A percentile compares a stretch with the other conserved stretches of the same genome.
These are phyloP conservation scores for Aureobasidium sp. DNA, from an alignment of 2,329 filamentous ascomycete genomes.

Conservation along the genomic window DNA sequence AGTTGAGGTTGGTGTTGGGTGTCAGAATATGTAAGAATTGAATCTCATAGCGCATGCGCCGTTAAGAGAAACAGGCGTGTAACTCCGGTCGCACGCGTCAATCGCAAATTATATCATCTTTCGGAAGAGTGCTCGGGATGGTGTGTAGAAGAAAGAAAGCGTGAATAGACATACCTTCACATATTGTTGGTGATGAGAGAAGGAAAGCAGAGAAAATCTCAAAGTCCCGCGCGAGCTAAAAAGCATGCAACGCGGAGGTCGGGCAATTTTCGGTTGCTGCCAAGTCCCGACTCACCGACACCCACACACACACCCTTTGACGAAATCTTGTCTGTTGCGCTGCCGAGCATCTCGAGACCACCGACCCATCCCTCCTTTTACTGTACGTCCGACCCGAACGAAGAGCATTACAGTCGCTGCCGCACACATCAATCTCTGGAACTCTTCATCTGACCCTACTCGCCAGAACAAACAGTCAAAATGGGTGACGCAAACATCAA, in stretches of 20 bases:
- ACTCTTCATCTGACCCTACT: conserved; percentile 9
- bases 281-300: no score
- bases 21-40: conserved; percentile 98
- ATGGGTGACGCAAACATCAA: conserved; percentile 44
- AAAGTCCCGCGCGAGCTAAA: not conserved
- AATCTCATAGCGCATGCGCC: conserved; percentile 73
- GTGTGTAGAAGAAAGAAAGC: not conserved
- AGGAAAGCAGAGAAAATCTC: conserved; percentile 9
- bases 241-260: no score
- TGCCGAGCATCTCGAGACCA: not conserved
- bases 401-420: conserved; percentile 3
- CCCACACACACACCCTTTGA: not conserved
- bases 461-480: conserved; percentile 25
- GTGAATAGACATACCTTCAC: conserved; percentile 13
- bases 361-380: conserved; percentile 12
- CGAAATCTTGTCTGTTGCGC: conserved; percentile 1
- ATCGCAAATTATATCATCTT: conserved; percentile 99
- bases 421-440: not conserved
- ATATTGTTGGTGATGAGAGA: conserved; percentile 13
- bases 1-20: not conserved
- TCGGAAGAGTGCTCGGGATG: conserved; percentile 12
- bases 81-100: conserved; percentile 77
- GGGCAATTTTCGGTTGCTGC: no score
- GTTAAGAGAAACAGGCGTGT: conserved; percentile 88
- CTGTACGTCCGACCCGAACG: conserved; percentile 6